Base-by-base conservation (phyloP, 208 protist species). In the Trypanosoma avium region DNA sequence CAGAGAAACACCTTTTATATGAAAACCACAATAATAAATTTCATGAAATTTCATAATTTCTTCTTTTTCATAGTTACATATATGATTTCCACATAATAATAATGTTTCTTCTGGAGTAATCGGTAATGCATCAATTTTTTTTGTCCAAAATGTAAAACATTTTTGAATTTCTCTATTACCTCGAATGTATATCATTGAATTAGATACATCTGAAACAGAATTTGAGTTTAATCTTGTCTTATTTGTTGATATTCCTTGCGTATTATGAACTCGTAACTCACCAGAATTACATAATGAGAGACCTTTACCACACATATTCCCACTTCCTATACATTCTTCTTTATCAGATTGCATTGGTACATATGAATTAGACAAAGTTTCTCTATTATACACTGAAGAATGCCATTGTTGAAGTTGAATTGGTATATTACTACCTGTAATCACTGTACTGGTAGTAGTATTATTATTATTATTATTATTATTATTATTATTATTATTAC, bases 21-120 rank as follows among this genome's bases (percentile, higher is more conserved):
- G 75, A 17, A 48, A 52, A n/a, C 94, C 94, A 38, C 77, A 94
- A 62, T 90, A 98, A 64, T 89, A 98, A 1, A 98, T 61, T 24
- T 69, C 24, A 17, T 59, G 50, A 69, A 84, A 96, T 10, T 73
- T 15, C 12, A 79, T 47, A 9, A 97, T 92, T 59, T 98, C 94
- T 22, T 54, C 42, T 57, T 85, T 45, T 59, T 98, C 94, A 49
- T 75, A 86, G n/a, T 62, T 22, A 4, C 86, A 96, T 15, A 98
- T 77, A 22, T 67, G 62, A 49, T 49, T 45, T 9, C 55, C 52
- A 38, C 80, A 76, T 53, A 61, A 68, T 50, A 61, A 47, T 32
- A 87, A 59, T 5, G 77, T 77, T 26, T 87, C 73, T 5, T 42
- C 40, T 5, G 81, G 70, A 15, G 74, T 75, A 72, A 78, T 77